Evolutionary conservation across 306 rosid species (phyloP), one percentile per base, ranked within the genome.

Genomic region (Argentina anserina): DNA sequence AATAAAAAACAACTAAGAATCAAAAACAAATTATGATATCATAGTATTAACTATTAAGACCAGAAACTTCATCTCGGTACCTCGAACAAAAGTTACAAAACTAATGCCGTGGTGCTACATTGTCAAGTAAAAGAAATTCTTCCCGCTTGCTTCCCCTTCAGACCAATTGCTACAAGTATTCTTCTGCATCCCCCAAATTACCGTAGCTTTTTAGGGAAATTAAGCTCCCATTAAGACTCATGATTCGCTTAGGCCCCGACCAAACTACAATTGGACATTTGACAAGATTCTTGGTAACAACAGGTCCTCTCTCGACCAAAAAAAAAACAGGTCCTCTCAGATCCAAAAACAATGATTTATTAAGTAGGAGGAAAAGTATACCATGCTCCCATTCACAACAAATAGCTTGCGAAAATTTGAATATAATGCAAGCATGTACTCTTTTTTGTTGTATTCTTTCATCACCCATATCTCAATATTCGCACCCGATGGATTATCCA

Each of bases 381-480:
- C 61, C 61, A 55, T 55, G 33, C 61, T 55, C 61, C 61, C 33
- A 55, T 55, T 25, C 61, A 55, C 61, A 25, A 55, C 61, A 55
- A 3, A 3, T 17, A 23, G 61, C 61, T 2, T 0, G 0, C 6
- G 0, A 0, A 55, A 55, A 10, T 5, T 55, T 13, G 23, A 53
- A 53, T 21, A 15, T 50, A 50, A 50, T 50, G 20, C 56, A n/a
- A 53, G 31, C 61, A 23, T 11, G 14, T 18, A 50, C 58, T 50
- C 11, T 50, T 50, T 20, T n/a, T 1, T 6, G 6, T 1, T 7
- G 58, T 50, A 50, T 7, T 50, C 29, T 9, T 52, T 52, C 59
- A 52, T 21, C 59, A 52, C 28, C 59, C 59, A 52, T 52, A 52
- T 52, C 29, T 52, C 60, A 53, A 53, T 53, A 23, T 23, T 21